Evolutionary conservation across 1,284 basidiomycete genomes (phyloP).

Genomic region (Singerocomus inundabilis): DNA sequence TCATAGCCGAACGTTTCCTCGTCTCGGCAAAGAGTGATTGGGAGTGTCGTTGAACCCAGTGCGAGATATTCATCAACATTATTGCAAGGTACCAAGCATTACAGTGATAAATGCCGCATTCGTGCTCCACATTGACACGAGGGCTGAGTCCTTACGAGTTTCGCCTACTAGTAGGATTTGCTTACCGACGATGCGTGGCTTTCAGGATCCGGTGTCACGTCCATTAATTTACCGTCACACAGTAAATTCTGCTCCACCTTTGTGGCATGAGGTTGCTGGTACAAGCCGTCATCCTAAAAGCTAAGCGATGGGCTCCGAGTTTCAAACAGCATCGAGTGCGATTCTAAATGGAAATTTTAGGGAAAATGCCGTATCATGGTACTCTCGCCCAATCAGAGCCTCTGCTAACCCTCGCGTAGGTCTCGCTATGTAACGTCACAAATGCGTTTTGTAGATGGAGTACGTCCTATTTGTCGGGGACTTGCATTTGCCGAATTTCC

Average conservation of each 20-base stretch:
- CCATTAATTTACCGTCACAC: not conserved
- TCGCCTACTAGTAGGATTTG: not conserved
- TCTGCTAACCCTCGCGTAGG: too few species aligned
- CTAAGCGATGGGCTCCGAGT: too few species aligned
- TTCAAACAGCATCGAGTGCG: too few species aligned
- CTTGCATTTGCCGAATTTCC: too few species aligned
- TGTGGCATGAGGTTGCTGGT: conserved; percentile 6
- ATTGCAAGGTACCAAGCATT: not conserved
- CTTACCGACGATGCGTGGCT: conserved; percentile 2
- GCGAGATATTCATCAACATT: not conserved
- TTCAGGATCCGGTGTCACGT: not conserved
- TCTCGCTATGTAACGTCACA: too few species aligned
- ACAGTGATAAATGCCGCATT: not conserved
- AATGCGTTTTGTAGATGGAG: too few species aligned
- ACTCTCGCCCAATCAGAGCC: too few species aligned
- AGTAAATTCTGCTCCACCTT: not conserved
- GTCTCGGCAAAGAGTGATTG: not conserved
- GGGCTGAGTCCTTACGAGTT: not conserved
- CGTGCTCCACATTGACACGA: not conserved
- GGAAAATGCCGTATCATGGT: too few species aligned
- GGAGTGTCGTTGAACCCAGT: not conserved
- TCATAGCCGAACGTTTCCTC: too few species aligned
- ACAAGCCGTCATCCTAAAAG: not conserved
- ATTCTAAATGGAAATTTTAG: too few species aligned
- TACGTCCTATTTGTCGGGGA: too few species aligned